phyloP scores from a whole-genome alignment of 768 basidiomycete species.

The Rhizopogon vulgaris region DNA sequence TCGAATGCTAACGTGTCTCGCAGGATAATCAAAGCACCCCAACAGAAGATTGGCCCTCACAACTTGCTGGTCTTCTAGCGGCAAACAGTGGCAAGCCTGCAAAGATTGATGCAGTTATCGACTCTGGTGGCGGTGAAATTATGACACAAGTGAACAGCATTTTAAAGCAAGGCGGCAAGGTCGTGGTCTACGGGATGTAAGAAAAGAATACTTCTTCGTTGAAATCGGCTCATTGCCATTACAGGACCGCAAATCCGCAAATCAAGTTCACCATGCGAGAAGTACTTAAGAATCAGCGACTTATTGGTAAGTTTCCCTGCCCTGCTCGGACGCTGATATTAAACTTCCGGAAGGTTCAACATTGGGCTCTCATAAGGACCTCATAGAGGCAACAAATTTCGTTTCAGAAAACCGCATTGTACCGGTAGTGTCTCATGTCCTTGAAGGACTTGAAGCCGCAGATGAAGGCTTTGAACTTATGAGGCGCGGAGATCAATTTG shows the following conservation, averaged over 20 bases:
- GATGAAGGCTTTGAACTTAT: constrained; percentile 70
- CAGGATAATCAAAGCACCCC: background rate
- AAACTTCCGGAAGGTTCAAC: constrained; percentile 42
- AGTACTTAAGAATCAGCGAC: constrained; percentile 65
- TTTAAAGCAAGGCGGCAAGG: constrained; percentile 51
- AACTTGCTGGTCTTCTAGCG: constrained; percentile 39
- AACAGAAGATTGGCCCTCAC: constrained; percentile 49
- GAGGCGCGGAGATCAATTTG: constrained; percentile 62
- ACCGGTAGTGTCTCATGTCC: constrained; percentile 63
- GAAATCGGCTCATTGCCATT: constrained; percentile 1
- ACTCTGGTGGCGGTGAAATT: constrained; percentile 67
- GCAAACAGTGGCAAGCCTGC: constrained; percentile 21
- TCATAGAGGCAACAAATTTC: constrained; percentile 67
- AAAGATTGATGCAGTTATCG: constrained; percentile 56
- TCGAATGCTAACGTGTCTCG: too few species aligned
- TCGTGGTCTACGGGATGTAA: constrained; percentile 66
- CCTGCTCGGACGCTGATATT: background rate
- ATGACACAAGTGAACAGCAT: constrained; percentile 41
- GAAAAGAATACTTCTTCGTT: constrained; percentile 11
- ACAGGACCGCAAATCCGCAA: constrained; percentile 55
- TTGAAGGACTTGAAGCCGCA: constrained; percentile 58
- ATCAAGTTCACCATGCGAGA: constrained; percentile 73
- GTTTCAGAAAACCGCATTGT: constrained; percentile 58
- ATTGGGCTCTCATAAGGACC: constrained; percentile 77
- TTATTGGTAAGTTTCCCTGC: constrained; percentile 49